Conservation (phyloP, 1,284 basidiomycete species). For the Austroboletus sp. region DNA sequence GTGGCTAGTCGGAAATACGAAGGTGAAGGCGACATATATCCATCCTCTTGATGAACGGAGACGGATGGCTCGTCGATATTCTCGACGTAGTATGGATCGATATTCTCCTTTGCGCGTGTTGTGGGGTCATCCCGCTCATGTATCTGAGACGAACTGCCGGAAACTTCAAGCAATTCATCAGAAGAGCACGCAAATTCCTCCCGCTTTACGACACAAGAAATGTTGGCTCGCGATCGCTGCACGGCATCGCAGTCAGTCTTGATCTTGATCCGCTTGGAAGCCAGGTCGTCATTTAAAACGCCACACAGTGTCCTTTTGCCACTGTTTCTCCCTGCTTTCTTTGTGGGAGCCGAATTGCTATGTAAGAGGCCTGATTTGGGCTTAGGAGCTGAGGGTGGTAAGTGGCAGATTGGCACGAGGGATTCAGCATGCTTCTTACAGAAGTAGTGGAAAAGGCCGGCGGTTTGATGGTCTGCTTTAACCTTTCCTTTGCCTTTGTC, state of each 20-base stretch:
- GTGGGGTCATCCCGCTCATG: conserved; percentile 43
- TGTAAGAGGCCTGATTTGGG: conserved; percentile 28
- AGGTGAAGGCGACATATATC: conserved; percentile 63
- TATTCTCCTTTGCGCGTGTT: conserved; percentile 36
- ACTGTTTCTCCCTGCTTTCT: conserved; percentile 50
- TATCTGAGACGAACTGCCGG: conserved; percentile 25
- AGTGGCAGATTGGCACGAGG: conserved; percentile 26
- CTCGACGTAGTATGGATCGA: conserved; percentile 33
- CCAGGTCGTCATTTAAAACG: conserved; percentile 58
- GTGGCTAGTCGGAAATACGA: conserved; percentile 46
- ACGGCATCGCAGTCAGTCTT: conserved; percentile 31
- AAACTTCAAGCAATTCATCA: conserved; percentile 36
- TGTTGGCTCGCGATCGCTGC: conserved; percentile 32
- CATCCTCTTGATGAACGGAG: conserved; percentile 60
- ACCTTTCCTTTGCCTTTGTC: conserved; percentile 39
- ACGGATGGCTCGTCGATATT: conserved; percentile 23
- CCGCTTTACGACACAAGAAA: conserved; percentile 16
- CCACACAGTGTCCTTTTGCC: conserved; percentile 68
- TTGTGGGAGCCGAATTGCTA: conserved; percentile 27
- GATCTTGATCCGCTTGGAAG: conserved; percentile 46
- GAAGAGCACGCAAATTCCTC: conserved; percentile 3
- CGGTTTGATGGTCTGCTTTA: conserved; percentile 33
- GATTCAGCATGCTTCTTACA: conserved; percentile 38
- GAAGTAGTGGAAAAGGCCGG: conserved; percentile 56
- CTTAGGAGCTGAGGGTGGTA: conserved; percentile 43